Percentiles rank a stretch among this genome's conserved stretches.
phyloP scores from a whole-genome alignment of 352 stramenopile genomes.

The Phytophthora hibernalis region DNA sequence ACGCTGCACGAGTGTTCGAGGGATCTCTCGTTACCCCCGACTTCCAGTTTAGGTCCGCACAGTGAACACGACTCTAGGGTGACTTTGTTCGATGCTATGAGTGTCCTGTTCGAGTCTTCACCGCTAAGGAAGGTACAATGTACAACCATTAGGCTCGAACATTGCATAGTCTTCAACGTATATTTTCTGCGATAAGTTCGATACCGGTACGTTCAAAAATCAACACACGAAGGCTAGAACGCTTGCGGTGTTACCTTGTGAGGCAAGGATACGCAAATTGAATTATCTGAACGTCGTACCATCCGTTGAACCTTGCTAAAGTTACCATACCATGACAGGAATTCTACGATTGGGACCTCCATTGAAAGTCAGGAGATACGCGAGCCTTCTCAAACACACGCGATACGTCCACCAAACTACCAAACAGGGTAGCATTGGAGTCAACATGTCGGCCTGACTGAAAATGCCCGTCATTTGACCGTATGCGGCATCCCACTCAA shows the following conservation, averaged over 20 bases:
- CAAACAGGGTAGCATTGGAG: not conserved
- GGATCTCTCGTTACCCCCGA: not conserved
- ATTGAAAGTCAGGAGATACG: conserved; percentile 6
- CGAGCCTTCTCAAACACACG: not conserved
- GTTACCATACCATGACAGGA: not conserved
- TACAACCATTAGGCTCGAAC: too few relatives aligned
- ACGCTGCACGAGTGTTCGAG: conserved; percentile 7
- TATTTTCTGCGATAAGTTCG: too few relatives aligned
- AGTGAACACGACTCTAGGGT: not conserved
- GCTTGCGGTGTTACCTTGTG: too few relatives aligned
- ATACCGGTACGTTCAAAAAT: too few relatives aligned
- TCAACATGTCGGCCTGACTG: not conserved
- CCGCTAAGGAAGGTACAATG: too few relatives aligned
- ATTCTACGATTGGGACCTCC: conserved; percentile 2
- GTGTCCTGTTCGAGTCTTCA: too few relatives aligned
- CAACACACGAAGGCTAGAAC: too few relatives aligned
- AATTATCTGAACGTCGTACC: not conserved
- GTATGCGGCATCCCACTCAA: not conserved
- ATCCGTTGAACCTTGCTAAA: not conserved
- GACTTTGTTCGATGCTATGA: not conserved
- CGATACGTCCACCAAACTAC: conserved; percentile 1
- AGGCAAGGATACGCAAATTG: too few relatives aligned
- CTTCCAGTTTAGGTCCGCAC: not conserved
- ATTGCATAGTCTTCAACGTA: too few relatives aligned
- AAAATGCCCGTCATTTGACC: not conserved